Evolutionary conservation across 2,329 filamentous ascomycete species (phyloP).

Genomic region (Penicillium paneum): DNA sequence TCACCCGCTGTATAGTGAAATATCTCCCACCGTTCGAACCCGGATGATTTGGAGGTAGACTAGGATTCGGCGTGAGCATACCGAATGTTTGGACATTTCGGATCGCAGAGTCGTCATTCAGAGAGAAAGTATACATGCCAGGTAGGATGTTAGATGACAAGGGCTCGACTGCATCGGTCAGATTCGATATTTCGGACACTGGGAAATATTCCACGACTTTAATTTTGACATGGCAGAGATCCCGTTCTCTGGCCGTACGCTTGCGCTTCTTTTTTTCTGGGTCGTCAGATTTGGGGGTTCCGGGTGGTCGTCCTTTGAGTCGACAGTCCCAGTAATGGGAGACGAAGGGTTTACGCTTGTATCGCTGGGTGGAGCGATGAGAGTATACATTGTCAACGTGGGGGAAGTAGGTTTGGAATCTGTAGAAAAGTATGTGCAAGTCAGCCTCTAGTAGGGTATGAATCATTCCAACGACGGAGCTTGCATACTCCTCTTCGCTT

Average conservation of each 20-base stretch:
- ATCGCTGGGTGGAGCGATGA: constrained; percentile 74
- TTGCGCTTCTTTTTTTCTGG: constrained; percentile 80
- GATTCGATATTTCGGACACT: constrained; percentile 28
- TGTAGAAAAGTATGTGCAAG: constrained; percentile 31
- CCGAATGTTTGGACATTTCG: constrained; percentile 39
- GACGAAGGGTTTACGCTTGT: constrained; percentile 78
- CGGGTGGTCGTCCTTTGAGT: constrained; percentile 73
- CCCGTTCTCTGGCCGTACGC: constrained; percentile 68
- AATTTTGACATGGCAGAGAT: constrained; percentile 83
- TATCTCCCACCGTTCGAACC: constrained; percentile 54
- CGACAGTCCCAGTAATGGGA: constrained; percentile 84
- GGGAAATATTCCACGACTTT: constrained; percentile 79
- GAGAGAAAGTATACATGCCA: constrained; percentile 26
- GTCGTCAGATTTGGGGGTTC: constrained; percentile 74
- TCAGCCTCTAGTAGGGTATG: background rate
- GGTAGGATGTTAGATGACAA: constrained; percentile 24
- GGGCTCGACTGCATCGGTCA: constrained; percentile 18
- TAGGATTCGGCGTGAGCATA: constrained; percentile 42
- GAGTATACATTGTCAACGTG: constrained; percentile 84
- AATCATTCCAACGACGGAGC: constrained; percentile 2
- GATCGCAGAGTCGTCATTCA: constrained; percentile 1
- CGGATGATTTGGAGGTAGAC: constrained; percentile 45
- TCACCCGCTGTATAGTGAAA: constrained; percentile 74
- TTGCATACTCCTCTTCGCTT: constrained; percentile 68
- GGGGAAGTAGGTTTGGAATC: constrained; percentile 76